Conservation (phyloP, 108 stramenopile species). For the Fragilariopsis cylindrus region DNA sequence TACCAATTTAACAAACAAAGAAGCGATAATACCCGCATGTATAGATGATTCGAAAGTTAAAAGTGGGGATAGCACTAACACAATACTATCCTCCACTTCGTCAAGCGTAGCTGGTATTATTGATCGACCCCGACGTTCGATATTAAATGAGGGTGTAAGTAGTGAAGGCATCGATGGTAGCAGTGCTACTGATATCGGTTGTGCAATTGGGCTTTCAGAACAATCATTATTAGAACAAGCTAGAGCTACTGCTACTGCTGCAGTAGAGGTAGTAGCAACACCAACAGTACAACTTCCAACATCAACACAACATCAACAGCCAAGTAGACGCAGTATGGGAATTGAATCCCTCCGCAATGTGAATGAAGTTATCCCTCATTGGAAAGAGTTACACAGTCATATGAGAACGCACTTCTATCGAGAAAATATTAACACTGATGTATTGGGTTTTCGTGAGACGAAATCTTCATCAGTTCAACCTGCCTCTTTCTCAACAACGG, state of each 20-base stretch:
- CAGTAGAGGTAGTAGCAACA: neutral
- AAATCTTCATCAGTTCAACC: neutral
- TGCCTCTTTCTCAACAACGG: too few species aligned
- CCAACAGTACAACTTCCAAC: neutral
- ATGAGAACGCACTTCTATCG: constrained; percentile 39
- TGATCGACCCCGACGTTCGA: too few species aligned
- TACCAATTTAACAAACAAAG: neutral
- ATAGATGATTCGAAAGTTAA: neutral
- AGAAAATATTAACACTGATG: constrained; percentile 8
- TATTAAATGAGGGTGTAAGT: too few species aligned
- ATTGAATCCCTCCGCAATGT: constrained; percentile 25
- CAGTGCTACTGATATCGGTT: neutral
- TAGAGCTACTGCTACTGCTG: constrained; percentile 11
- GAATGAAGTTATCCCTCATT: constrained; percentile 34
- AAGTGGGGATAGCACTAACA: neutral
- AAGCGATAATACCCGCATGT: constrained; percentile 11
- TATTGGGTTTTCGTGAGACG: constrained; percentile 25
- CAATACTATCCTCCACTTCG: neutral
- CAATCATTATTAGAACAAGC: constrained; percentile 12
- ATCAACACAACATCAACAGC: constrained; percentile 5
- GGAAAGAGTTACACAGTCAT: constrained; percentile 27
- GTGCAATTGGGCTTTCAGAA: constrained; percentile 1
- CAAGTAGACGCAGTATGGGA: constrained; percentile 10
- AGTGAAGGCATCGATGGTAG: too few species aligned
- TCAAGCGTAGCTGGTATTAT: too few species aligned